Base-by-base conservation (phyloP, 2,329 filamentous ascomycete genomes). In the Periglandula ipomoeae region DNA sequence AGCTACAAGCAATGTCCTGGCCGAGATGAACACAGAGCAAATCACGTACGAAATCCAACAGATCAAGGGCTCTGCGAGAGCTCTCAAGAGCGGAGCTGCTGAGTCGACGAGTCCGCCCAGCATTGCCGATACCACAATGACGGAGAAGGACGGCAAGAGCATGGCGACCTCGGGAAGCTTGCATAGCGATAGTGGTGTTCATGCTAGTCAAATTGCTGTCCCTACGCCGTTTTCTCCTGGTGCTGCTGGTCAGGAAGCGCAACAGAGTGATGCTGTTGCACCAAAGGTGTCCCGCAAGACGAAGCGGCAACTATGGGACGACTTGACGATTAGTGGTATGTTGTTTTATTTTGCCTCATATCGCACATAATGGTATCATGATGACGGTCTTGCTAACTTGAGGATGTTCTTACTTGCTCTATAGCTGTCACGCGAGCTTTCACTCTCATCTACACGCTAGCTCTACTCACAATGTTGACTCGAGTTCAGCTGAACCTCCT, bases 401-500 rank as follows among this genome's bases (percentile, higher is more conserved):
- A 20, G 19, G 17, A n/a, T 37, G 20, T 27, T 23, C n/a, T 22
- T 19, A 26, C 17, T 13, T 37, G 10, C n/a, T 40, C 26, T 35
- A 19, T 13, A 42, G 90, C 93, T 8, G 86, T 97, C 59, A 93
- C 93, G 9, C 78, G 93, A 63, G 82, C 91, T 1, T 91, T 95
- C 61, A 95, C 91, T 7, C 75, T 98, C 48, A 76, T 97, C 54
- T 98, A 98, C 66, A 95, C 89, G 1, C 77, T 97, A 41, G 84
- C 85, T 24, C 80, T 98, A 42, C 81, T 98, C 50, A 90, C 87
- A 6, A 82, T 98, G 67, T 81, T 98, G 57, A 98, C 93, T 1
- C 82, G 91, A 52, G 87, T 98, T 60, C 93, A 98, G 70, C 82
- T 98, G 52, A 98, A 98, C 70, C 87, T 98, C 24, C 86, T 98